Base-by-base conservation (phyloP, 306 rosid species). In the Spatholobus suberectus region DNA sequence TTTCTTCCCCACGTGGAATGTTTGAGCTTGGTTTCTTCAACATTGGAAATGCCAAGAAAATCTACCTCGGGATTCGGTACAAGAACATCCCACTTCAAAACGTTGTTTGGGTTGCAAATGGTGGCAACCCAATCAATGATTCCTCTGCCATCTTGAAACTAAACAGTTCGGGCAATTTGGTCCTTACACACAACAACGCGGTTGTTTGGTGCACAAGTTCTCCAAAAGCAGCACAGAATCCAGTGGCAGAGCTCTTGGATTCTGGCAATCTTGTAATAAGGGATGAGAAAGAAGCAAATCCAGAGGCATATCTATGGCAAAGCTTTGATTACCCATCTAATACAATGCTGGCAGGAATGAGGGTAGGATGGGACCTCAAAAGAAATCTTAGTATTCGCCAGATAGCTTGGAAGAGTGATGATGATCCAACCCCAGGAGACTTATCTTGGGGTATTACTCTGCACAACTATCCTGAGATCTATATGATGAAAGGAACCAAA, bases 11-110 rank as follows among this genome's bases (percentile, higher is more conserved):
- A 71, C 15, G 13, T 71, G 80, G 76, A 26, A 57, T 4, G 0
- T 84, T 84, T 68, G 83, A 84, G 17, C 84, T 84, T 17, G 87
- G 84, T 20, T 78, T 84, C 71, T 84, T 84, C 80, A 84, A 62
- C 8, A 84, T 70, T 0, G 81, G 81, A 1, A 41, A 20, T 2
- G 40, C 80, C 15, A 18, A n/a, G 0, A 78, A 55, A 20, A 51
- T 24, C 37, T 84, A 78, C 76, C 54, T 78, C 1, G 84, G 87
- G 4, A 84, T 78, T 20, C 63, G 84, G 84, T 84, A 78, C 83
- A 84, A 73, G 70, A 21, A 84, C 1, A 40, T 72, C 15, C 71
- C 87, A 11, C 2, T 13, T 26, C 1, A 10, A 0, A 63, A 24
- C 2, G 70, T 83, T 26, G 76, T 84, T 63, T 78, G 87, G 87